Evolutionary conservation across 2,329 filamentous ascomycete species (phyloP), one percentile per base, ranked within the genome.

Genomic region (Aphanocladium album): DNA sequence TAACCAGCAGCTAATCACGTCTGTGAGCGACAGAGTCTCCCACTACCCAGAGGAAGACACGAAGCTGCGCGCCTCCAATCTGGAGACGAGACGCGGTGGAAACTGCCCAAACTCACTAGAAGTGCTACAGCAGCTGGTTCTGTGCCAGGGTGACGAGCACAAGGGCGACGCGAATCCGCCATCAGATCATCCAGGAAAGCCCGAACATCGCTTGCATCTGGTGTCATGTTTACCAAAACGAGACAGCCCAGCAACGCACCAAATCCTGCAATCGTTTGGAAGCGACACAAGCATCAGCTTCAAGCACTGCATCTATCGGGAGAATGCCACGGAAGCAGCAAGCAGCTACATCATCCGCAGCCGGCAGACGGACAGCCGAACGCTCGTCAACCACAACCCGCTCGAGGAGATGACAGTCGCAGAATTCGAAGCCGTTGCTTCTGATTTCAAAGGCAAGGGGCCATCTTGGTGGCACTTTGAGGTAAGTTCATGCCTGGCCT

Each of bases 41-140:
- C 75, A 84, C 68, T 91, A 85, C 69, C 89, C 89, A 1, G 72
- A 73, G 7, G 89, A 92, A 74, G 89, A 93, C 75, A 81, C 84
- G 52, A 92, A 92, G 72, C 77, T 90, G 45, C 86, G 89, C 35
- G 88, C 89, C 19, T 82, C 82, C 2, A 77, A 69, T 25, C 70
- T 89, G 59, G 74, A 77, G 39, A 80, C 80, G 47, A 83, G 89
- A 33, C 82, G 88, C 27, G 89, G 89, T 57, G 89, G 89, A 35
- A 93, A 92, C 71, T 86, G 86, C 64, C 82, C 86, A 25, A 92
- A 92, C 70, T 83, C 84, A 3, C 80, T 91, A 37, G 82, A 91
- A 69, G 88, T 92, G 9, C 75, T 92, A 27, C 80, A 84, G 63
- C 87, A 91, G 70, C 79, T 90, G 19, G 67, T 85, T 58, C 23